These are phyloP conservation scores for Emmonsiellopsis sp. DNA, from an alignment of 2,329 filamentous ascomycete species.

Conservation along the genomic window DNA sequence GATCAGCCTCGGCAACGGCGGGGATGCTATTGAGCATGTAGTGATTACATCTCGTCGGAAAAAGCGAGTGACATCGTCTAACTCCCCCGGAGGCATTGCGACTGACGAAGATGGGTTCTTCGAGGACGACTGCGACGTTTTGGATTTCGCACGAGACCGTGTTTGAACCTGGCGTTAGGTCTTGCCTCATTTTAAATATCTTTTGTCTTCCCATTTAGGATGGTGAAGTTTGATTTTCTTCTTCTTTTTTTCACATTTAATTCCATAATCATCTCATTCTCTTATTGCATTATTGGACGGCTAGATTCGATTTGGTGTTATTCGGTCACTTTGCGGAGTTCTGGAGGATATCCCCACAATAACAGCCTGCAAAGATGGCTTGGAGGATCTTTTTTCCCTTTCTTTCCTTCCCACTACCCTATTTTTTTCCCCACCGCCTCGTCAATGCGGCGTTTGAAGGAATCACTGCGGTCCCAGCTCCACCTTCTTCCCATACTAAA, in stretches of 20 bases:
- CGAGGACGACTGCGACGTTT: slow-evolving; percentile 84
- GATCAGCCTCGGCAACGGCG: slow-evolving; percentile 43
- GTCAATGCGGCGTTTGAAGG: no score
- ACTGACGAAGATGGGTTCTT: slow-evolving; percentile 64
- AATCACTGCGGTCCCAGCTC: no score
- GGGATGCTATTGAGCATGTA: slow-evolving; percentile 62
- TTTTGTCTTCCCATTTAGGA: background rate
- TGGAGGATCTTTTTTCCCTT: no score
- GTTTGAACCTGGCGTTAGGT: slow-evolving; percentile 27
- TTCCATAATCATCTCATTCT: background rate
- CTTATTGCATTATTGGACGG: background rate
- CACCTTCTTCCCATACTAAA: no score
- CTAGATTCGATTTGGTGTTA: slow-evolving; percentile 1
- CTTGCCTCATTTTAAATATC: background rate
- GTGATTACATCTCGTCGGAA: slow-evolving; percentile 72
- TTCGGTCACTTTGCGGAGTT: background rate
- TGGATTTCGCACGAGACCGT: slow-evolving; percentile 66
- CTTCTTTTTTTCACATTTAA: background rate
- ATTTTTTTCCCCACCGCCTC: no score
- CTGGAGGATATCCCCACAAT: background rate
- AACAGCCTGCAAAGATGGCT: no score
- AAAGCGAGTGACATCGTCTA: slow-evolving; percentile 33
- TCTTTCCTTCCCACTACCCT: no score
- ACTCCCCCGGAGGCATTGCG: slow-evolving; percentile 25
- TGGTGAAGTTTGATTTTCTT: background rate